phyloP scores from a whole-genome alignment of 805 yeast genomes.

The Candida stauntonica region DNA sequence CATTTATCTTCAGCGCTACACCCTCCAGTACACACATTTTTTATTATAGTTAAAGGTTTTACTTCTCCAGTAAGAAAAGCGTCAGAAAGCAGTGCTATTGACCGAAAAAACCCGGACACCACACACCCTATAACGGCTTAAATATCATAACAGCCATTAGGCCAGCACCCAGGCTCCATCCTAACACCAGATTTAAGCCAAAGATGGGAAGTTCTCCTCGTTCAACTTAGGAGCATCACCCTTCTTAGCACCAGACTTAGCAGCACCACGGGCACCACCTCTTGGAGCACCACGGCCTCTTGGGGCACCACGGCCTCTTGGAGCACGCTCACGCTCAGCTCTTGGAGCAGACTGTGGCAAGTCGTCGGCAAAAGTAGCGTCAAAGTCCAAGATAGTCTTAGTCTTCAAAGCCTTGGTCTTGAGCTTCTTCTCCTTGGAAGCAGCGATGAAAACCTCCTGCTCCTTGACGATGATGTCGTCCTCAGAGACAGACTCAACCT shows the following conservation, averaged over 20 bases:
- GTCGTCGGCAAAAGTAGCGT: conserved; percentile 65
- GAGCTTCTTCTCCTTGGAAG: conserved; percentile 61
- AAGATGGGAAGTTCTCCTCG: conserved; percentile 67
- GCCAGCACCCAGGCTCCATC: too few species aligned
- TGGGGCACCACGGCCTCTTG: conserved; percentile 29
- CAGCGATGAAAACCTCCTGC: conserved; percentile 53
- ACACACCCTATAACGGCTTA: too few species aligned
- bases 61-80: neutral
- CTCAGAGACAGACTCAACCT: conserved; percentile 34
- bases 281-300: conserved; percentile 28
- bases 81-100: too few species aligned
- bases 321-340: conserved; percentile 17
- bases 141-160: too few species aligned
- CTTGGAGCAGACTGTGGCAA: conserved; percentile 34
- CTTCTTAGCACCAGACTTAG: conserved; percentile 27
- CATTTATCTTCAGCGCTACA: too few species aligned
- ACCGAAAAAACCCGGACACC: too few species aligned
- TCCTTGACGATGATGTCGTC: conserved; percentile 64
- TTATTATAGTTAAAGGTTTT: neutral
- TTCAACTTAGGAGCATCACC: conserved; percentile 30
- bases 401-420: conserved; percentile 76
- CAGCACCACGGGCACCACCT: conserved; percentile 13
- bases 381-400: conserved; percentile 72
- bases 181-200: conserved; percentile 44
- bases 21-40: too few species aligned